phyloP scores from a whole-genome alignment of 2,329 filamentous ascomycete species.

The Fusarium haematococcum region DNA sequence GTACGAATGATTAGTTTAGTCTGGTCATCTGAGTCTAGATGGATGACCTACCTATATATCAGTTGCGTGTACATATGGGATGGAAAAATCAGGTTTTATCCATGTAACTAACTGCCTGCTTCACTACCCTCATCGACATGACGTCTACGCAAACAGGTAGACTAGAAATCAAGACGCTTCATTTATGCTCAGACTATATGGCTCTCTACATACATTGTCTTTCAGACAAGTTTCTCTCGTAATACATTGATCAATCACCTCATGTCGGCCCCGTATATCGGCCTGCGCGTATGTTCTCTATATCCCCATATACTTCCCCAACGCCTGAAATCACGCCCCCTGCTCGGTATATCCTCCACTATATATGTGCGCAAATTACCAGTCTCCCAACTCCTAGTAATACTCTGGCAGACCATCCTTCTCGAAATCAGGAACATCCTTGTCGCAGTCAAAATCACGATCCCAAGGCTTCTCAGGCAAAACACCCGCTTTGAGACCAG shows the following conservation, averaged over 20 bases:
- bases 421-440: constrained; percentile 65
- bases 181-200: background rate
- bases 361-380: background rate
- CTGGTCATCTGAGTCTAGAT: background rate
- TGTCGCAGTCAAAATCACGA: constrained; percentile 75
- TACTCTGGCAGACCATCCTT: constrained; percentile 61
- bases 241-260: constrained; percentile 10
- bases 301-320: background rate
- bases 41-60: background rate
- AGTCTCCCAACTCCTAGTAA: constrained; percentile 48
- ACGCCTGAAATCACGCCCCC: constrained; percentile 20
- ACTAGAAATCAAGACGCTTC: background rate
- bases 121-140: background rate
- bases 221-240: background rate
- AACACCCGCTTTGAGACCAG: constrained; percentile 81
- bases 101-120: background rate
- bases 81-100: background rate
- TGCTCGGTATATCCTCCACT: constrained; percentile 14
- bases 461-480: constrained; percentile 81
- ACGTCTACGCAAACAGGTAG: background rate
- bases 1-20: background rate
- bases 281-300: constrained; percentile 15
- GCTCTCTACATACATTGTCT: background rate
- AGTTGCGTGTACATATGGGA: background rate
- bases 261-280: constrained; percentile 21